Base-by-base conservation (phyloP, 164 flowering plant species). In the Liquidambar formosana region DNA sequence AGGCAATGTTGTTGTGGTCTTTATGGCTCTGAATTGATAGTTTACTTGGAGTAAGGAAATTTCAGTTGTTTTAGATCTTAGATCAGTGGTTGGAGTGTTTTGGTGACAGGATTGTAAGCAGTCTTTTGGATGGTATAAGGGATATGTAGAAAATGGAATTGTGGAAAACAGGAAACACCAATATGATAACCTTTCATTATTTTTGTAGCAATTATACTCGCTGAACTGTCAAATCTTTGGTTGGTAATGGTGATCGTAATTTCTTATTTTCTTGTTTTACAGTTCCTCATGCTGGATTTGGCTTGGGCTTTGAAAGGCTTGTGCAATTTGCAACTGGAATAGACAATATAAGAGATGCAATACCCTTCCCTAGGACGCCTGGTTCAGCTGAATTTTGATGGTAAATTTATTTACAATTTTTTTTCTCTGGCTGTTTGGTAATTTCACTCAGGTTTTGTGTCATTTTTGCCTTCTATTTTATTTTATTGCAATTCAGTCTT, bases 261-360 rank as follows among this genome's bases (percentile, higher is more conserved):
- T 61, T 44, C 25, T 19, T 58, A 65, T 54, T 54, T 57, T 66
- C 56, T 65, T 58, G 54, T 25, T 26, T 75, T 65, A 23, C 91
- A 95, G 99, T 95, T 84, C 97, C 96, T 68, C 98, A 93, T 81
- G 97, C 99, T 0, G 99, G 98, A 5, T 95, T 95, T 62, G 99
- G 98, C 16, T 79, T 93, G 77, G 99, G 98, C 21, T 95, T 95
- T 75, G 99, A 93, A 76, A 89, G 99, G 83, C 91, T 91, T 4
- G 96, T 93, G 57, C 98, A 93, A 70, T 95, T 91, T 80, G 97
- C 92, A 8, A 93, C 99, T 48, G 98, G 99, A 43, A 80, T 93
- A 14, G 99, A 91, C 0, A 95, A 95, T 65, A 95, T 95, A 57
- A 77, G 97, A 74, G 99, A 95, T 78, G 91, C 84, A 10, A 95